Evolutionary conservation across 176 grass and related monocot species (phyloP), one percentile per base, ranked within the genome.

Genomic region (Ensete glaucum): DNA sequence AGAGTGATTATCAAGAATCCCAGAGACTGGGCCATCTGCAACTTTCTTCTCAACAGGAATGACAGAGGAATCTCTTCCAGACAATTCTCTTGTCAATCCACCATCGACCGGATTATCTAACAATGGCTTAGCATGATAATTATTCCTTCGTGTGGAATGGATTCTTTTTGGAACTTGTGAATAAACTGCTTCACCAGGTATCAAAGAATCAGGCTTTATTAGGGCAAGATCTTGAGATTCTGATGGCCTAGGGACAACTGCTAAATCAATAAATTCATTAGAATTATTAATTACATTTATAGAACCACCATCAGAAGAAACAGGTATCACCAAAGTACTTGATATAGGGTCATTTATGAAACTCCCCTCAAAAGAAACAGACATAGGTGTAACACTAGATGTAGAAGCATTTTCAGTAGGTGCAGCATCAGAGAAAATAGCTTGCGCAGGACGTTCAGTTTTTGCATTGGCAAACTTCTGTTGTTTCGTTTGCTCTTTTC

Each of bases 401-500:
- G 69, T 11, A 72, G 73, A 62, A 76, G 26, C 64, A 67, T 62
- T 53, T 70, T 69, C 72, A 69, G 70, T 21, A 11, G 62, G 62
- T 16, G 76, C 17, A 64, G 63, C 60, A 76, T 34, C 56, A 55
- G 75, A 80, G 54, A 76, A 73, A 79, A 67, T 77, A 64, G 49
- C 53, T 85, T 67, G 78, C 11, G 74, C 73, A 85, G 75, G 67
- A 81, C 63, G 79, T 65, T 82, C 88, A 53, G 72, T 25, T 64
- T 77, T 85, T 29, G 29, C 22, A 84, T 58, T 70, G 34, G 23
- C 65, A 80, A 19, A 67, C 59, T 80, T 89, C 69, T 21, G 60
- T 51, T 82, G 78, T 75, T 65, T 87, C 26, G 48, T 10, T 67
- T 78, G 88, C 53, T 85, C 58, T 77, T 94, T 79, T 81, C 81